These are phyloP conservation scores for Dujonia santamariae DNA, from an alignment of 1,139 yeast genomes.

Conservation along the genomic window DNA sequence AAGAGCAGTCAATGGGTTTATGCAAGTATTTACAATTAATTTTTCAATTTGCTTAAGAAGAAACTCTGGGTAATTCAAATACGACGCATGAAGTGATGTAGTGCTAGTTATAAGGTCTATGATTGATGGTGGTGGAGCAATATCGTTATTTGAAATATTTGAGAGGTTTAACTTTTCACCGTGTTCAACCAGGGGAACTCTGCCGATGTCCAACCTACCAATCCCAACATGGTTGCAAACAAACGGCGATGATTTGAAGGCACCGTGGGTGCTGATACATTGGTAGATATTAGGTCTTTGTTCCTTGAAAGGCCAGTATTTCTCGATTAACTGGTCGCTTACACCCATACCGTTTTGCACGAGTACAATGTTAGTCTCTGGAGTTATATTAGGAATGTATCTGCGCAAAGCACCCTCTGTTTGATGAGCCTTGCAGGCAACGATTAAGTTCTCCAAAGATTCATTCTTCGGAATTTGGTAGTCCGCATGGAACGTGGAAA, in stretches of 20 bases:
- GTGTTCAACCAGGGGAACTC: slow-evolving; percentile 14
- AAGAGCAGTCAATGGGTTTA: slow-evolving; percentile 72
- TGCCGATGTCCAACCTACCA: slow-evolving; percentile 57
- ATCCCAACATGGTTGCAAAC: slow-evolving; percentile 64
- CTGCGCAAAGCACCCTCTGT: slow-evolving; percentile 45
- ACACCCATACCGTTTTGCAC: slow-evolving; percentile 80
- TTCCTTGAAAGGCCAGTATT: slow-evolving; percentile 50
- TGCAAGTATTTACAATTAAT: slow-evolving; percentile 67
- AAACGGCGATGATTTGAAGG: slow-evolving; percentile 43
- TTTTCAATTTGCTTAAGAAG: slow-evolving; percentile 69
- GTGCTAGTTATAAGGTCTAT: slow-evolving; percentile 29
- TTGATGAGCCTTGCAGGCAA: slow-evolving; percentile 65
- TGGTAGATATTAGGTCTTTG: slow-evolving; percentile 59
- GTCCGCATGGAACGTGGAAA: slow-evolving; percentile 3
- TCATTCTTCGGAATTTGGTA: slow-evolving; percentile 8
- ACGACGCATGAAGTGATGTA: slow-evolving; percentile 38
- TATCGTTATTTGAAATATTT: slow-evolving; percentile 10
- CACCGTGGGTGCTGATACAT: slow-evolving; percentile 85
- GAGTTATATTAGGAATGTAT: slow-evolving; percentile 36
- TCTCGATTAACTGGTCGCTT: slow-evolving; percentile 47
- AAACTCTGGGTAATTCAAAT: slow-evolving; percentile 51
- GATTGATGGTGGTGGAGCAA: slow-evolving; percentile 23
- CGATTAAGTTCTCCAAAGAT: slow-evolving; percentile 51
- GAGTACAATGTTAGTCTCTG: slow-evolving; percentile 55
- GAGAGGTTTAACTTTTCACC: neutral